Conservation (phyloP, 352 stramenopile genomes). For the Phytophthora brassicae region DNA sequence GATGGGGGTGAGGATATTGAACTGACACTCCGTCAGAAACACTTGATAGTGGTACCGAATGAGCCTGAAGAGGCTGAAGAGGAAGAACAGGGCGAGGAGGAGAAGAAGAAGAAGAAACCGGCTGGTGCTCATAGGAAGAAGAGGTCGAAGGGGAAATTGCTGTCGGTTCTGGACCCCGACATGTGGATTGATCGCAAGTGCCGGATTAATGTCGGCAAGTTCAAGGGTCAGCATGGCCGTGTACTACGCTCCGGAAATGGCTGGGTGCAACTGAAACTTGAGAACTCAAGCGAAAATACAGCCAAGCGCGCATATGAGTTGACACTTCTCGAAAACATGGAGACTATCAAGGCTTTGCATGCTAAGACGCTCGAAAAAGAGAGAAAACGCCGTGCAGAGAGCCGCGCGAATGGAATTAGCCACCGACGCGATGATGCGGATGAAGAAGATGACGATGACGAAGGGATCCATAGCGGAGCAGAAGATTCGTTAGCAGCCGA, state of each 20-base stretch:
- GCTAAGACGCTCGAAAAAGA: slow-evolving; percentile 65
- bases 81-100: slow-evolving; percentile 24
- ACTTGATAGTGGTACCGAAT: slow-evolving; percentile 43
- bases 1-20: slow-evolving; percentile 50
- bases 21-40: slow-evolving; percentile 56
- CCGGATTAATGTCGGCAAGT: slow-evolving; percentile 89
- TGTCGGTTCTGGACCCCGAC: slow-evolving; percentile 81
- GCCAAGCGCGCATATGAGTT: slow-evolving; percentile 88
- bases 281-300: slow-evolving; percentile 85
- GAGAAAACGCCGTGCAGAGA: slow-evolving; percentile 50
- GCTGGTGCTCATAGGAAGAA: slow-evolving; percentile 15
- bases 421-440: slow-evolving; percentile 40
- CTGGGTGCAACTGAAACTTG: slow-evolving; percentile 84
- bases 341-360: slow-evolving; percentile 77
- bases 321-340: slow-evolving; percentile 81
- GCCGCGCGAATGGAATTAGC: slow-evolving; percentile 22
- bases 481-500: slow-evolving; percentile 56
- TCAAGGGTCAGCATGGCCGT: slow-evolving; percentile 71
- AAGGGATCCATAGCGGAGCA: slow-evolving; percentile 47
- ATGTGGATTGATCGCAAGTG: slow-evolving; percentile 89
- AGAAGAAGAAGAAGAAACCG: slow-evolving; percentile 25
- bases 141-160: slow-evolving; percentile 56
- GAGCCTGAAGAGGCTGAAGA: slow-evolving; percentile 39
- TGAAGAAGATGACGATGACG: slow-evolving; percentile 60
- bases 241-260: slow-evolving; percentile 85